A percentile compares a stretch with the other conserved stretches of the same genome.
Conservation (phyloP, 495 filamentous ascomycete species). For the Melanomma pulvis-pyrius region DNA sequence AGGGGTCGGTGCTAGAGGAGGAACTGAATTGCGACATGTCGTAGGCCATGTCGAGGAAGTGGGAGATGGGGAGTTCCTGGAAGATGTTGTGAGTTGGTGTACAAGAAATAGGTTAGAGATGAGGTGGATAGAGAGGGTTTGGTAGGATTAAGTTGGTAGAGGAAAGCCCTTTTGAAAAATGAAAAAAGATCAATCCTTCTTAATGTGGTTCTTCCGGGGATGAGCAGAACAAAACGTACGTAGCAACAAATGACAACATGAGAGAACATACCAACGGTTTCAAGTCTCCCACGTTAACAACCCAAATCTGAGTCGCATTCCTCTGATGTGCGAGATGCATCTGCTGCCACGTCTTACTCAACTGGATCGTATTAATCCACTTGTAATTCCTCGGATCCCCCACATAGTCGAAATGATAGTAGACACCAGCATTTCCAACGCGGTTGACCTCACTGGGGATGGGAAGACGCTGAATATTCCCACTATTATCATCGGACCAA, state of each 20-base stretch:
- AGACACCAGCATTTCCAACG: constrained; percentile 70
- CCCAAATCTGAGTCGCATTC: constrained; percentile 67
- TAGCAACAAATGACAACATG: not conserved
- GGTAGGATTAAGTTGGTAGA: not conserved
- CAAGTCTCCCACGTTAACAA: constrained; percentile 76
- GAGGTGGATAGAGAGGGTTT: too few relatives aligned
- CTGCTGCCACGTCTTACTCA: constrained; percentile 66
- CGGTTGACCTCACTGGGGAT: constrained; percentile 60
- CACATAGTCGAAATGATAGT: constrained; percentile 77
- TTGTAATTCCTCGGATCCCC: constrained; percentile 67
- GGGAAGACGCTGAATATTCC: constrained; percentile 68
- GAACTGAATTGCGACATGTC: constrained; percentile 52
- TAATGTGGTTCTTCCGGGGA: too few relatives aligned
- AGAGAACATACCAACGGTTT: constrained; percentile 54
- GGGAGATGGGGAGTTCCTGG: constrained; percentile 65
- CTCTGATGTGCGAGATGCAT: constrained; percentile 64
- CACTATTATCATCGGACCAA: constrained; percentile 77
- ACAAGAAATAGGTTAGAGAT: too few relatives aligned
- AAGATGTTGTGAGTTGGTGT: not conserved
- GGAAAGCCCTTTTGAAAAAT: too few relatives aligned
- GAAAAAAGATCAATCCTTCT: too few relatives aligned
- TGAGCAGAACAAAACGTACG: not conserved
- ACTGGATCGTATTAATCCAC: constrained; percentile 70
- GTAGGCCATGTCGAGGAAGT: too few relatives aligned
- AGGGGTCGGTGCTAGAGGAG: constrained; percentile 55